Percentiles rank a stretch among this genome's conserved stretches.
Evolutionary conservation across 306 rosid species (phyloP).

Genomic region (Rubus idaeus): DNA sequence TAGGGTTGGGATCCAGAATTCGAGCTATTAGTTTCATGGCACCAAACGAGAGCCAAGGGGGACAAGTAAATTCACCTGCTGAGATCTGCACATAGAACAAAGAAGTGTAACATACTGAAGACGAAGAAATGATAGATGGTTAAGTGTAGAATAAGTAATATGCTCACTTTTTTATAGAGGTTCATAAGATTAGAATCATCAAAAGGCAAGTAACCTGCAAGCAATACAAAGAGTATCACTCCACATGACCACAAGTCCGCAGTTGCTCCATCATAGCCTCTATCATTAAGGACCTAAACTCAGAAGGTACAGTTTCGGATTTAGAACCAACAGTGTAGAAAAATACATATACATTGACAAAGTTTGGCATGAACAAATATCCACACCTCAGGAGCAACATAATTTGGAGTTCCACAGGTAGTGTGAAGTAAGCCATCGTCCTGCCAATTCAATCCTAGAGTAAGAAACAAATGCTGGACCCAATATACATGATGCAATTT

Average conservation of each 20-base stretch:
- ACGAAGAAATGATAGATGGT: slow-evolving; percentile 15
- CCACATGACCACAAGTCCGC: slow-evolving; percentile 99
- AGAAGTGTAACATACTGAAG: slow-evolving; percentile 28
- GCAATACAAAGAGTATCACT: slow-evolving; percentile 95
- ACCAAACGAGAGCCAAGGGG: slow-evolving; percentile 92
- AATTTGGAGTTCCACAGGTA: slow-evolving; percentile 97
- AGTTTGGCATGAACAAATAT: slow-evolving; percentile 19
- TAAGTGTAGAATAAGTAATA: slow-evolving; percentile 19
- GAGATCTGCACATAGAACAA: slow-evolving; percentile 71
- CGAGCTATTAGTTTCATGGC: slow-evolving; percentile 89
- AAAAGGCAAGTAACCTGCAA: slow-evolving; percentile 99
- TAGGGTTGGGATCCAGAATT: slow-evolving; percentile 90
- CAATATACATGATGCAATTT: slow-evolving; percentile 12
- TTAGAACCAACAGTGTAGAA: slow-evolving; percentile 10
- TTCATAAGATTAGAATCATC: slow-evolving; percentile 85
- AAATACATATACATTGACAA: not conserved
- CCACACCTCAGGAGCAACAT: slow-evolving; percentile 97
- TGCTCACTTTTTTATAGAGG: slow-evolving; percentile 84
- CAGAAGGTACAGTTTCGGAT: slow-evolving; percentile 23
- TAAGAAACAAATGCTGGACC: slow-evolving; percentile 22
- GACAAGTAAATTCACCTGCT: slow-evolving; percentile 83
- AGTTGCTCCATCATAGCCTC: slow-evolving; percentile 94
- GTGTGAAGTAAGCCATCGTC: slow-evolving; percentile 98
- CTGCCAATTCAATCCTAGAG: slow-evolving; percentile 42
- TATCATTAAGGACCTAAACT: slow-evolving; percentile 79